Base-by-base conservation (phyloP, 768 basidiomycete species). In the Asterophora parasitica region DNA sequence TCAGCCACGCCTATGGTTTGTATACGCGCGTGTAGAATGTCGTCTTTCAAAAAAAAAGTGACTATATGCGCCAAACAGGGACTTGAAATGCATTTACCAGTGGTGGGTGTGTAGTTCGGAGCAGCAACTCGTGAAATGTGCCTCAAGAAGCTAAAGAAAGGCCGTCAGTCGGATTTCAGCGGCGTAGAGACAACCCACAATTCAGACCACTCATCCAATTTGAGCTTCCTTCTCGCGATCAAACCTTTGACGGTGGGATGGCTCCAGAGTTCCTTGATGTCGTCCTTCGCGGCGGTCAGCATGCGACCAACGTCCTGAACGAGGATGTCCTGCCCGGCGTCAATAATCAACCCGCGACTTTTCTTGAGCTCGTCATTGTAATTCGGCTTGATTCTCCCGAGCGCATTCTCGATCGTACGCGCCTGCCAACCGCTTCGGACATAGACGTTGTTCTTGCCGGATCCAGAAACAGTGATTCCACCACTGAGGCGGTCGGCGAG, bases 1-100 rank as follows among this genome's bases (percentile, higher is more conserved):
- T 92, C 89, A 0, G 86, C 77, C 4, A 92, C 84, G 0, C 89
- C 89, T 83, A 92, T 89, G 6, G 89, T 92, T 60, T 91, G 91
- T 44, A 92, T 85, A 30, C 89, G 84, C n/a, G 88, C 88, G 59
- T 89, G 88, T 13, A 92, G 72, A 47, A 92, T 89, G 59, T 92
- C 89, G 63, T 92, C 89, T 88, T 51, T 17, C 7, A 3, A 44
- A 10, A 32, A 36, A 41, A 16, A 53, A 19, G 53, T 67, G 46
- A 64, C 54, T 60, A 62, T 64, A 67, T 66, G 62, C 60, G 57
- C 46, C 48, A 37, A 46, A 39, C 42, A 28, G 37, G 13, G 5
- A 26, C 4, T 47, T 46, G 35, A 45, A 31, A 34, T 23, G 28
- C 12, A 12, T 51, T 66, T 61, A 87, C 88, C 88, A 33, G 80